Conservation (phyloP, 768 basidiomycete genomes). For the Termitomyces sp. region DNA sequence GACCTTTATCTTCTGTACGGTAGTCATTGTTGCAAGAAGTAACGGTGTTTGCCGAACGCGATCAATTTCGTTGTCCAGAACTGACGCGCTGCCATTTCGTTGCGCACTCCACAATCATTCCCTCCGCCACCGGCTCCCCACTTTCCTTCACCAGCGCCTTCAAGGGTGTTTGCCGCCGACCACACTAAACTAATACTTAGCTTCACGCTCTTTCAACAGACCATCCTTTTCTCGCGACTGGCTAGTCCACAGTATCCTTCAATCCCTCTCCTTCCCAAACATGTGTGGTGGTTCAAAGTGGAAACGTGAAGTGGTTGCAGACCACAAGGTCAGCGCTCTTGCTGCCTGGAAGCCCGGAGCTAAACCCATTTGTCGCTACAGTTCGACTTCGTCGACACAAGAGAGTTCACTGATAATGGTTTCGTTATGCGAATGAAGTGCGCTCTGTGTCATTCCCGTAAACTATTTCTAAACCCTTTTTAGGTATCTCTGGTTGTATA, state of each 20-base stretch:
- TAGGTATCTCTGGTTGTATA: constrained; percentile 92
- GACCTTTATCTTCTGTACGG: constrained; percentile 88
- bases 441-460: constrained; percentile 14
- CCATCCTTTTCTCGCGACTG: constrained; percentile 40
- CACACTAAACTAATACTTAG: constrained; percentile 15
- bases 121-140: constrained; percentile 3
- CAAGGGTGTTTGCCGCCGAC: constrained; percentile 7
- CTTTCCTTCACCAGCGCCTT: constrained; percentile 9
- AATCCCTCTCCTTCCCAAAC: constrained; percentile 16
- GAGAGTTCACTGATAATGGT: constrained; percentile 87
- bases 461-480: not conserved
- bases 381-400: constrained; percentile 97
- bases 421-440: constrained; percentile 87
- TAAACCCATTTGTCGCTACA: constrained; percentile 26
- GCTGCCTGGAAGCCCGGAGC: not conserved
- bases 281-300: constrained; percentile 82
- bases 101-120: not conserved
- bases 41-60: constrained; percentile 34
- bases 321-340: constrained; percentile 77
- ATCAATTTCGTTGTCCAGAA: constrained; percentile 6
- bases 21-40: constrained; percentile 63
- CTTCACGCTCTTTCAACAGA: constrained; percentile 21
- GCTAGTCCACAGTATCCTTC: constrained; percentile 36
- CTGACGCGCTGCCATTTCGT: not conserved
- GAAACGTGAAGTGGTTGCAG: constrained; percentile 96